A percentile compares a stretch with the other conserved stretches of the same genome.
Evolutionary conservation across 1,284 basidiomycete genomes (phyloP).

Genomic region (Rhodotorula mucilaginosa): DNA sequence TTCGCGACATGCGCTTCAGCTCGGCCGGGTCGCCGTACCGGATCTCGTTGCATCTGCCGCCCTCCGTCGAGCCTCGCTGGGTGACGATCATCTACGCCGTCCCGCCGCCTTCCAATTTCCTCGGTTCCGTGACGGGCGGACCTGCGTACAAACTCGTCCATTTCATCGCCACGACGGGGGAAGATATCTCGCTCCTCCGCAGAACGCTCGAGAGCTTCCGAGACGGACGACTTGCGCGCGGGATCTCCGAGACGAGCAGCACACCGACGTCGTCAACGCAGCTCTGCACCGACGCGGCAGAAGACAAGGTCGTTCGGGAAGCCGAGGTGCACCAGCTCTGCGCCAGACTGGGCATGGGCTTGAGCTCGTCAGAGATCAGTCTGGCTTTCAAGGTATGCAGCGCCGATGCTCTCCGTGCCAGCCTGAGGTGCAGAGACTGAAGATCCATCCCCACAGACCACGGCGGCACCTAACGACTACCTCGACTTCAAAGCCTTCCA

Average conservation of each 20-base stretch:
- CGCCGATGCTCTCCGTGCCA: too few species aligned
- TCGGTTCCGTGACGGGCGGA: slow-evolving; percentile 71
- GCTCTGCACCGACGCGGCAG: slow-evolving; percentile 24
- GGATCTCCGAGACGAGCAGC: slow-evolving; percentile 31
- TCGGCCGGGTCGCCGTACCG: slow-evolving; percentile 73
- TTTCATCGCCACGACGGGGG: slow-evolving; percentile 71
- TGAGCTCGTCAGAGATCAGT: slow-evolving; percentile 27
- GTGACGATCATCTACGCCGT: slow-evolving; percentile 54
- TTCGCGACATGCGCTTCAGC: slow-evolving; percentile 85
- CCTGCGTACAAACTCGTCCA: slow-evolving; percentile 88
- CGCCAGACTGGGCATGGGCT: slow-evolving; percentile 30
- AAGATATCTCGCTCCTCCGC: slow-evolving; percentile 61
- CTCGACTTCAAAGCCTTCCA: slow-evolving; percentile 84
- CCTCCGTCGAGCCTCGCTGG: slow-evolving; percentile 53
- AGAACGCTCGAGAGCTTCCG: slow-evolving; percentile 52
- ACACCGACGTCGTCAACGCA: slow-evolving; percentile 50
- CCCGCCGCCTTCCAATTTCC: slow-evolving; percentile 48
- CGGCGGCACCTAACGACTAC: slow-evolving; percentile 65
- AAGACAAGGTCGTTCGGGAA: slow-evolving; percentile 28
- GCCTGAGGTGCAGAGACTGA: too few species aligned
- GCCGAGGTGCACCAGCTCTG: slow-evolving; percentile 30
- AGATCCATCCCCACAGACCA: slow-evolving; percentile 55
- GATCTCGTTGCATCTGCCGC: slow-evolving; percentile 62
- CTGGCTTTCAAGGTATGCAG: slow-evolving; percentile 55
- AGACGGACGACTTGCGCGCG: slow-evolving; percentile 42